Percentiles rank a stretch among this genome's conserved stretches.
Evolutionary conservation across 2,329 filamentous ascomycete species (phyloP).

Genomic region (Scedosporium boydii): DNA sequence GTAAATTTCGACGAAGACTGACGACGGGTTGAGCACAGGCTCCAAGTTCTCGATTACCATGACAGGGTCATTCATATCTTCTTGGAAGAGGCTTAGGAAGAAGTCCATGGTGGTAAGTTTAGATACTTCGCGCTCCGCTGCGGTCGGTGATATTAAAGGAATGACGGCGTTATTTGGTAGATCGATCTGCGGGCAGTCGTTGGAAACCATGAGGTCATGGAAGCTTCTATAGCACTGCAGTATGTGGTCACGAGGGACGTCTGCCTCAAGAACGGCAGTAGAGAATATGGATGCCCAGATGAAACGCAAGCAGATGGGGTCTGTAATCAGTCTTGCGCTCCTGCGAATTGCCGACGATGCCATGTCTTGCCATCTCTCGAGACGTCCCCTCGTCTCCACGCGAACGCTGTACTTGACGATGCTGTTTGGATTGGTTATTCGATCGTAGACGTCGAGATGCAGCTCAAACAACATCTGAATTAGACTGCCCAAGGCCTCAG

Average conservation of each 20-base stretch:
- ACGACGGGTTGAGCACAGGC: slow-evolving; percentile 71
- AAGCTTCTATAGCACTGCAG: slow-evolving; percentile 50
- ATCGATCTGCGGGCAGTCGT: slow-evolving; percentile 35
- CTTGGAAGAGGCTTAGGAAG: slow-evolving; percentile 80
- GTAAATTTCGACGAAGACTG: slow-evolving; percentile 29
- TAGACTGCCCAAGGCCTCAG: slow-evolving; percentile 17
- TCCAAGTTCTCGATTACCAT: slow-evolving; percentile 86
- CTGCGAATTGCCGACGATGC: slow-evolving; percentile 35
- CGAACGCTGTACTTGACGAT: slow-evolving; percentile 39
- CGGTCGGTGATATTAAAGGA: slow-evolving; percentile 73
- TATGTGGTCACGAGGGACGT: slow-evolving; percentile 44
- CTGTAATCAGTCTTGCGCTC: slow-evolving; percentile 21
- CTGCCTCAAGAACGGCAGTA: slow-evolving; percentile 42
- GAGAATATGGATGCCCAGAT: slow-evolving; percentile 48
- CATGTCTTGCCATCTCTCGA: slow-evolving; percentile 42
- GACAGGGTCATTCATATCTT: slow-evolving; percentile 70
- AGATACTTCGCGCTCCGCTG: slow-evolving; percentile 82
- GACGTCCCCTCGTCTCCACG: slow-evolving; percentile 37
- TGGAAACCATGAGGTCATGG: slow-evolving; percentile 37
- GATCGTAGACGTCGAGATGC: slow-evolving; percentile 51
- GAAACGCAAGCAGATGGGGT: slow-evolving; percentile 39
- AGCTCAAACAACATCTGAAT: slow-evolving; percentile 53
- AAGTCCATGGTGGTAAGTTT: slow-evolving; percentile 95
- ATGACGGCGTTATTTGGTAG: slow-evolving; percentile 83
- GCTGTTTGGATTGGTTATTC: slow-evolving; percentile 47